Evolutionary conservation across 2,329 filamentous ascomycete species (phyloP).

Genomic region (Xylaria sp.): DNA sequence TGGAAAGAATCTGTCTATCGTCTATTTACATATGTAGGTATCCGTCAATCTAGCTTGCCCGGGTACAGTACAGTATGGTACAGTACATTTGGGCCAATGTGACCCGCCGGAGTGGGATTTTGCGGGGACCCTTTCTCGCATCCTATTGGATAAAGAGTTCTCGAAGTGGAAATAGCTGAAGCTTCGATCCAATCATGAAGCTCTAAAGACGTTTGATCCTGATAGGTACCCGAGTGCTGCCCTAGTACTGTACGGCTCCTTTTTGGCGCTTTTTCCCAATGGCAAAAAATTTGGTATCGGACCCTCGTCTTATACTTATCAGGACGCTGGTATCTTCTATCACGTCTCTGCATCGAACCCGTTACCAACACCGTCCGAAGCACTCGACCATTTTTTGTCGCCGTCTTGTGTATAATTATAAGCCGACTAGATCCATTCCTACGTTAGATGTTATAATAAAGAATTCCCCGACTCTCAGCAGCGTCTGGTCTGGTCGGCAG

Average conservation of each 20-base stretch:
- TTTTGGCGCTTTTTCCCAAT: constrained; percentile 14
- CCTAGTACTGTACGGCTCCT: constrained; percentile 1
- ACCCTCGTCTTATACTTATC: constrained; percentile 24
- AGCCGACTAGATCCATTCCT: neutral
- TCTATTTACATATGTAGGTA: neutral
- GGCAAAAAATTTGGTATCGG: constrained; percentile 43
- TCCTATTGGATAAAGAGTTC: neutral
- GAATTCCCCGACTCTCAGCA: constrained; percentile 32
- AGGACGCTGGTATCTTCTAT: neutral
- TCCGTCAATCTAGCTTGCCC: neutral
- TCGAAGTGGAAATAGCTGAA: neutral
- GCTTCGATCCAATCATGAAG: constrained; percentile 37
- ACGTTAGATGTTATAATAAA: constrained; percentile 44
- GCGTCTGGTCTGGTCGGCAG: constrained; percentile 43
- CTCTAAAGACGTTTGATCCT: neutral
- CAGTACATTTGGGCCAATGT: neutral
- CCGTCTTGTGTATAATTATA: constrained; percentile 14
- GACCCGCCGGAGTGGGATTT: constrained; percentile 9
- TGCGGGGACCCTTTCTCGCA: neutral
- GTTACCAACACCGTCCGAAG: neutral
- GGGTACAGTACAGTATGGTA: neutral
- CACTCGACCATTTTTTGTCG: constrained; percentile 3
- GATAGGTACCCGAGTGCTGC: too few relatives aligned
- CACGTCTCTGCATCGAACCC: neutral
- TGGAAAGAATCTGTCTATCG: neutral